Evolutionary conservation across 2,329 filamentous ascomycete species (phyloP).

Genomic region (Aureobasidium sp.): DNA sequence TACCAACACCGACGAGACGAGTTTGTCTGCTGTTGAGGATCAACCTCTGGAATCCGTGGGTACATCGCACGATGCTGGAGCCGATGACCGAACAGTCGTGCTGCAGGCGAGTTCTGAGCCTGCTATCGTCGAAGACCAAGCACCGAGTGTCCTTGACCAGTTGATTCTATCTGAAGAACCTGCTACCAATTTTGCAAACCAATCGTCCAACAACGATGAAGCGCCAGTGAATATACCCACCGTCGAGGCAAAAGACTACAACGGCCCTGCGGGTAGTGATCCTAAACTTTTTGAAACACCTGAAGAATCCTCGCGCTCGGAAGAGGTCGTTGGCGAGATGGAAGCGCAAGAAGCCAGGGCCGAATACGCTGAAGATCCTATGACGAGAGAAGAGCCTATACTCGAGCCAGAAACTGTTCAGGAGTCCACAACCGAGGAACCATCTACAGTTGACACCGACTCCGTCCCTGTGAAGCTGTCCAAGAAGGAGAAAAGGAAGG

Average conservation of each 20-base stretch:
- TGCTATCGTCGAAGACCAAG: constrained; percentile 2
- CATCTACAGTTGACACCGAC: background rate
- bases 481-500: constrained; percentile 40
- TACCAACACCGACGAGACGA: too few species aligned
- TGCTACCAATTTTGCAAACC: background rate
- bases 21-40: background rate
- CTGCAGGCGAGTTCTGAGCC: constrained; percentile 13
- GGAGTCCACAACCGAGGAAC: background rate
- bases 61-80: background rate
- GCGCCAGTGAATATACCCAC: background rate
- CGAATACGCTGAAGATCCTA: background rate
- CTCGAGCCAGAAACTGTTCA: constrained; percentile 14
- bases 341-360: background rate
- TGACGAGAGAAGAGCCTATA: background rate
- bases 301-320: background rate
- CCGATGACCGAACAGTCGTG: too few species aligned
- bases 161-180: background rate
- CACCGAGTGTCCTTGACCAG: background rate
- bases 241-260: background rate
- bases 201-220: background rate
- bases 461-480: constrained; percentile 25
- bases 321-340: background rate
- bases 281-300: background rate
- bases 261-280: too few species aligned
- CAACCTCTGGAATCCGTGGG: too few species aligned